phyloP scores from a whole-genome alignment of 257 asterid species.

The Petunia secreta region DNA sequence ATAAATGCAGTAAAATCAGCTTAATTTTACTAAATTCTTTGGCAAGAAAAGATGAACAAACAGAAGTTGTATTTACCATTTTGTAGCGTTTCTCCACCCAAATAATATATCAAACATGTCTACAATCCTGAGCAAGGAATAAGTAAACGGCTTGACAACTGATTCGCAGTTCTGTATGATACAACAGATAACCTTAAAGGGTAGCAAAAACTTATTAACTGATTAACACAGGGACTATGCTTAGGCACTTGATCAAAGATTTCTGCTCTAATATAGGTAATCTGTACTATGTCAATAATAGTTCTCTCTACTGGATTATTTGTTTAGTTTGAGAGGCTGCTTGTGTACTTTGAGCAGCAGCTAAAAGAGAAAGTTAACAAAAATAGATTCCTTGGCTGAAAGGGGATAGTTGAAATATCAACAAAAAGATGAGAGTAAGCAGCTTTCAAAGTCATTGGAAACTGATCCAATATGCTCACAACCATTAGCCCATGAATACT shows the following conservation, averaged over 20 bases:
- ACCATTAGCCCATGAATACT: slow-evolving; percentile 6
- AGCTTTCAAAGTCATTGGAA: not conserved
- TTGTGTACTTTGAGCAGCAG: too few relatives aligned
- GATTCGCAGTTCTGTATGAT: not conserved
- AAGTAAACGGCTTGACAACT: too few relatives aligned
- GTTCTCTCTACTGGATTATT: too few relatives aligned
- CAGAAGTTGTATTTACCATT: slow-evolving; percentile 48
- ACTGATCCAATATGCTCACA: not conserved
- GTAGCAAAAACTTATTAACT: slow-evolving; percentile 12
- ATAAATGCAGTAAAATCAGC: not conserved
- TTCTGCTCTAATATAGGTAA: not conserved
- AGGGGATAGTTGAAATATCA: not conserved
- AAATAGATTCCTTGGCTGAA: not conserved
- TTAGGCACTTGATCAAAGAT: not conserved
- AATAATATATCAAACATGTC: slow-evolving; percentile 60
- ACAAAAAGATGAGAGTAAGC: not conserved
- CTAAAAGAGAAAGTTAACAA: too few relatives aligned
- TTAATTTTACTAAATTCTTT: not conserved
- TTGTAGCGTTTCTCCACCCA: slow-evolving; percentile 92
- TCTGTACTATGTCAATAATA: not conserved
- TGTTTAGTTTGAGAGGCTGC: too few relatives aligned
- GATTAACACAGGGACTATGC: not conserved
- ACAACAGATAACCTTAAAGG: not conserved
- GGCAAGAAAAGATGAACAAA: not conserved
- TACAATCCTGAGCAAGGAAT: not conserved